phyloP scores from a whole-genome alignment of 352 stramenopile species.

The Phytophthora pisi region DNA sequence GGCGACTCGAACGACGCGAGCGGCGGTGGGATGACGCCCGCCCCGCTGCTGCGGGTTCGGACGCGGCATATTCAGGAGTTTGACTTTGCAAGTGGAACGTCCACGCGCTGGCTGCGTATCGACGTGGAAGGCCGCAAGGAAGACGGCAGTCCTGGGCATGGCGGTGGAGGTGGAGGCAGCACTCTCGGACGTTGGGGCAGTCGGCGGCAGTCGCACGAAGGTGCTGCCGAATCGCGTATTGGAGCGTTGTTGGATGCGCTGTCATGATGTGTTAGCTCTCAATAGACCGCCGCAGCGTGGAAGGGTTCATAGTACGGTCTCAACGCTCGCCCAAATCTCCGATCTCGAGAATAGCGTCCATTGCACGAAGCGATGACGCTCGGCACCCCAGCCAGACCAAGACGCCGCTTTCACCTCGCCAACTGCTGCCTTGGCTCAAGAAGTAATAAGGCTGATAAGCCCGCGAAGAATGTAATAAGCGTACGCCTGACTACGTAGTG shows the following conservation, averaged over 20 bases:
- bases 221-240: slow-evolving; percentile 42
- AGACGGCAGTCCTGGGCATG: slow-evolving; percentile 32
- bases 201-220: slow-evolving; percentile 42
- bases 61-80: slow-evolving; percentile 85
- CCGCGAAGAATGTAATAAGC: neutral
- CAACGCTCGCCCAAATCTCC: neutral
- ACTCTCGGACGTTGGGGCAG: slow-evolving; percentile 30
- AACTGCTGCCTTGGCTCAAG: neutral
- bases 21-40: slow-evolving; percentile 48
- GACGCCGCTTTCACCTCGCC: neutral
- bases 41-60: slow-evolving; percentile 65
- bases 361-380: neutral
- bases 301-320: neutral
- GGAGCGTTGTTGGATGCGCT: slow-evolving; percentile 46
- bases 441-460: neutral
- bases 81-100: slow-evolving; percentile 75
- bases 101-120: slow-evolving; percentile 68
- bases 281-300: neutral
- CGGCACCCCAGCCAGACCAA: neutral
- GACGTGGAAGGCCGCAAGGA: slow-evolving; percentile 66
- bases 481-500: neutral
- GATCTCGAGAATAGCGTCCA: neutral
- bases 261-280: slow-evolving; percentile 23
- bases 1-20: slow-evolving; percentile 42
- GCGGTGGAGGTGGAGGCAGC: slow-evolving; percentile 12